Percentiles rank a stretch among this genome's conserved stretches.
Conservation (phyloP, 352 stramenopile genomes). For the Phytophthora pini region DNA sequence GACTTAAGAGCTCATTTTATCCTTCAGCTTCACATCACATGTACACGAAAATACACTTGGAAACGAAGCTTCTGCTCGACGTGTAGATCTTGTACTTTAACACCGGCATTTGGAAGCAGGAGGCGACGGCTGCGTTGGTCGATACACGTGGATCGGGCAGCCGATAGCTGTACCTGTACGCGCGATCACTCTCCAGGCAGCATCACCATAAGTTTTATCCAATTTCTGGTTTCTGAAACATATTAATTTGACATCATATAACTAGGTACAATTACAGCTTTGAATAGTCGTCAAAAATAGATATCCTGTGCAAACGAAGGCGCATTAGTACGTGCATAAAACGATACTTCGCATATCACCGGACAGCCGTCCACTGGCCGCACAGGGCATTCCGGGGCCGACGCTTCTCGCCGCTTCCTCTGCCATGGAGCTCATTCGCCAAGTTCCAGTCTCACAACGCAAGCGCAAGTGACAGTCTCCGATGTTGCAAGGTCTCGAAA, state of each 20-base stretch:
- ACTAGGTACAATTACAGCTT: background rate
- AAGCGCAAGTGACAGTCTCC: background rate
- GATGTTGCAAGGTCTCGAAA: conserved; percentile 31
- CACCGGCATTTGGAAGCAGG: no score
- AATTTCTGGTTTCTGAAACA: background rate
- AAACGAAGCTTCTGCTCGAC: conserved; percentile 1
- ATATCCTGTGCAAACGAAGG: conserved; percentile 14
- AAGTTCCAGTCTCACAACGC: conserved; percentile 24
- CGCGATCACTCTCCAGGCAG: no score
- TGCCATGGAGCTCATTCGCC: conserved; percentile 36
- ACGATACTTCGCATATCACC: conserved; percentile 13
- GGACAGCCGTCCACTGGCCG: conserved; percentile 6
- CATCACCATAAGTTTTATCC: conserved; percentile 3
- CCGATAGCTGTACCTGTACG: background rate
- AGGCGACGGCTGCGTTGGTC: conserved; percentile 5
- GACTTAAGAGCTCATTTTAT: background rate
- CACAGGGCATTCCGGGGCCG: conserved; percentile 13
- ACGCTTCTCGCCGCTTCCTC: conserved; percentile 19
- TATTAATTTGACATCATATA: background rate
- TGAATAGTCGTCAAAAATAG: background rate
- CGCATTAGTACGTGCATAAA: background rate
- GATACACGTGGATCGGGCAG: conserved; percentile 2
- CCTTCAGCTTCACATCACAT: conserved; percentile 28
- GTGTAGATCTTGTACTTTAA: background rate
- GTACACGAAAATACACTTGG: conserved; percentile 28